Percentiles rank a stretch among this genome's conserved stretches.
Conservation (phyloP, 768 basidiomycete genomes). For the Phylloporus sp. region DNA sequence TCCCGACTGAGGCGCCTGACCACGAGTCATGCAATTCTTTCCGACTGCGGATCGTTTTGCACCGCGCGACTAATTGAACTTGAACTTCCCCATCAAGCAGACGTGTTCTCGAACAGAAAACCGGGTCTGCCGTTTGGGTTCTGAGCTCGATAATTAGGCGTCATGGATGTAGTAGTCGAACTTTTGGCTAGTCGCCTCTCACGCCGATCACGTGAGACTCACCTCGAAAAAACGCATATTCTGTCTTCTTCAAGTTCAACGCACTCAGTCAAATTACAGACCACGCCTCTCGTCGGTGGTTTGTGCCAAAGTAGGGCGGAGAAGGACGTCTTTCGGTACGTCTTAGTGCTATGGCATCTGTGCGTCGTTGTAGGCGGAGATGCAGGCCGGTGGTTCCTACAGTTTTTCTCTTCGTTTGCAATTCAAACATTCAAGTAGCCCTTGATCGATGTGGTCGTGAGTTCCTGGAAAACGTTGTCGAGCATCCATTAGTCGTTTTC, state of each 20-base stretch:
- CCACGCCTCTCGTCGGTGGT: constrained; percentile 22
- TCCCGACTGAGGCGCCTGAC: too few relatives aligned
- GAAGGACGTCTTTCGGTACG: constrained; percentile 21
- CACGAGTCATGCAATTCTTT: not conserved
- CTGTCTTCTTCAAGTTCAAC: constrained; percentile 12
- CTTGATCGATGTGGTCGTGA: not conserved
- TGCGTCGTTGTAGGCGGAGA: constrained; percentile 13
- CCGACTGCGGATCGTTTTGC: not conserved
- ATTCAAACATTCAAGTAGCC: not conserved
- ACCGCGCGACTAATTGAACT: too few relatives aligned
- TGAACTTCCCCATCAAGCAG: too few relatives aligned
- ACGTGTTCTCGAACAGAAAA: not conserved
- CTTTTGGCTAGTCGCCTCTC: too few relatives aligned
- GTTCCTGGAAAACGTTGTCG: not conserved
- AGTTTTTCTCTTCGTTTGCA: not conserved
- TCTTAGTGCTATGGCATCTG: constrained; percentile 30
- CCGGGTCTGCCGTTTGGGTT: not conserved
- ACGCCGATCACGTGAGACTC: constrained; percentile 19
- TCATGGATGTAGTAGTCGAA: too few relatives aligned
- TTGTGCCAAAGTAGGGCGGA: constrained; percentile 35
- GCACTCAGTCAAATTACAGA: constrained; percentile 35
- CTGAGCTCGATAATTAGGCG: too few relatives aligned
- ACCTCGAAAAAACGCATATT: not conserved
- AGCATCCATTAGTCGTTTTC: not conserved
- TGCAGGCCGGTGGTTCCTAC: constrained; percentile 32